Evolutionary conservation across 1,284 basidiomycete genomes (phyloP), one percentile per base, ranked within the genome.

Genomic region (Butyriboletus appendiculatus): DNA sequence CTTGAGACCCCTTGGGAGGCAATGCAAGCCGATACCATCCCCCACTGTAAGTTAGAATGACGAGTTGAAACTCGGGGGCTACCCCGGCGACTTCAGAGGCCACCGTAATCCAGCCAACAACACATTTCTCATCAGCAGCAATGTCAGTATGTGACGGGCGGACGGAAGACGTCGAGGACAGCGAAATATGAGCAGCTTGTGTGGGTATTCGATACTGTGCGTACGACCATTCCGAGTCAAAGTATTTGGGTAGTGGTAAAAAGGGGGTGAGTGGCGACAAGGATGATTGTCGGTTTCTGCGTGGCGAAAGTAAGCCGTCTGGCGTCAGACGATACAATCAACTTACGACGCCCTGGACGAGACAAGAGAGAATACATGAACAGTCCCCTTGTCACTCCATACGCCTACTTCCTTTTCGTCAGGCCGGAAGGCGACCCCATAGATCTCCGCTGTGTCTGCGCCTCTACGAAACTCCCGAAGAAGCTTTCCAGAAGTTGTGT

Each of bases 341-440:
- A 80, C 86, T 78, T 68, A 90, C 88, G 83, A 81, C 58, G 81
- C 69, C 11, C 83, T 82, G 35, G 86, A 81, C 30, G 78, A 76
- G 39, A 79, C 76, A 53, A 96, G 81, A 33, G 88, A 85, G 70
- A 95, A 95, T 22, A 96, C 79, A 68, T 98, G 95, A 5, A 98
- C 85, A 0, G 96, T 98, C 37, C 96, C 95, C 74, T 98, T 98
- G 73, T 98, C 96, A 68, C 94, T 96, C 90, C 93, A 94, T 10
- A 91, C 91, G 62, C 90, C 92, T 1, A 96, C 74, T 62, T 93
- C 89, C 51, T 78, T 80, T 70, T 91, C 90, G 63, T 90, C 91
- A 9, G 85, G 86, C 57, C 87, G 79, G 70, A 88, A 90, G 49
- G 84, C 84, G 20, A 94, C 86, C 1, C 93, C 93, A 74, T 94